Percentiles rank a stretch among this genome's conserved stretches.
Evolutionary conservation across 202 grass and related monocot species (phyloP).

Genomic region (Schoenoplectus tabernaemontani): DNA sequence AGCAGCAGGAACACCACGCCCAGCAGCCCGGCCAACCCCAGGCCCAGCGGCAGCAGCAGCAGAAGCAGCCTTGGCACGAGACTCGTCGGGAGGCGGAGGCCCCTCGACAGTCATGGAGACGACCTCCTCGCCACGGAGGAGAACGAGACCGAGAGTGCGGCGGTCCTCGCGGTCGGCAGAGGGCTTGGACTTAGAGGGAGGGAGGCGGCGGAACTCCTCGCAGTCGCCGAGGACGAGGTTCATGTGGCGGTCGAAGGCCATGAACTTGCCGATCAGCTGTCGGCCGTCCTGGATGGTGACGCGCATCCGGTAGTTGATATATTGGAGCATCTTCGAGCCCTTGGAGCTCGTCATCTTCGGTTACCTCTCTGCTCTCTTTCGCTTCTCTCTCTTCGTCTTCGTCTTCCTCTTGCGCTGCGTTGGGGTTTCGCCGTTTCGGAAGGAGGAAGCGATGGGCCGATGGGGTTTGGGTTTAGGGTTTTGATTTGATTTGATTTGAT

Average conservation of each 20-base stretch:
- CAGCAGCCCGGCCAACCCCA: slow-evolving; percentile 56
- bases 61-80: slow-evolving; percentile 45
- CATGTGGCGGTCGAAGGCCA: slow-evolving; percentile 99
- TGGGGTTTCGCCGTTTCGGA: too few relatives aligned
- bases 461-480: too few relatives aligned
- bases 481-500: too few relatives aligned
- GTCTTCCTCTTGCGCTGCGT: too few relatives aligned
- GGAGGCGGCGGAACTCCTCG: slow-evolving; percentile 94
- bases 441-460: too few relatives aligned
- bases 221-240: slow-evolving; percentile 98
- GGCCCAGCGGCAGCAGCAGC: slow-evolving; percentile 47
- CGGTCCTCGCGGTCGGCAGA: slow-evolving; percentile 78
- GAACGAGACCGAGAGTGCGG: slow-evolving; percentile 80
- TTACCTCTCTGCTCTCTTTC: too few relatives aligned
- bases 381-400: too few relatives aligned
- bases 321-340: slow-evolving; percentile 98
- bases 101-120: slow-evolving; percentile 98
- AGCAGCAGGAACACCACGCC: slow-evolving; percentile 56
- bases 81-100: slow-evolving; percentile 78
- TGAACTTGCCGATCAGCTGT: slow-evolving; percentile 95
- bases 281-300: slow-evolving; percentile 98
- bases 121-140: slow-evolving; percentile 96
- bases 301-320: slow-evolving; percentile 97
- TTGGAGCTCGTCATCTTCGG: slow-evolving; percentile 83
- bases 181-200: slow-evolving; percentile 46